These are phyloP conservation scores for Chaetomiaceae sp. DNA, from an alignment of 2,329 filamentous ascomycete species.

Conservation along the genomic window DNA sequence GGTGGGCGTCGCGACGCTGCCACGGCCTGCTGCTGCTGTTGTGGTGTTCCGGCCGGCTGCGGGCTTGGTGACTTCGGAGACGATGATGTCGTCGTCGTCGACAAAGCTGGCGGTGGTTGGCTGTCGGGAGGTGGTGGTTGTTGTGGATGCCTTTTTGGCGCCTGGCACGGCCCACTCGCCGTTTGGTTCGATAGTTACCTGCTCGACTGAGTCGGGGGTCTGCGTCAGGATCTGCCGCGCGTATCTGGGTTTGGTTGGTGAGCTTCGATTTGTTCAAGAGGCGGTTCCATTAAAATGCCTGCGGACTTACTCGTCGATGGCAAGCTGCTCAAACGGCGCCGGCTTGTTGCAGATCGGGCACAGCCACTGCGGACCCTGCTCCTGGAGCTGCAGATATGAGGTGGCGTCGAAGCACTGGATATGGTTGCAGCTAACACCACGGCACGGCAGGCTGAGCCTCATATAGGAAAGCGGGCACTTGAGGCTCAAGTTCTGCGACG, in stretches of 20 bases:
- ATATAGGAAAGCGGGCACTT: conserved; percentile 90
- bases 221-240: conserved; percentile 79
- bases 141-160: conserved; percentile 27
- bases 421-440: conserved; percentile 75
- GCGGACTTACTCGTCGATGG: conserved; percentile 72
- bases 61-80: conserved; percentile 39
- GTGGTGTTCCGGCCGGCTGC: conserved; percentile 30
- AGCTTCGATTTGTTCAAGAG: conserved; percentile 12
- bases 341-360: conserved; percentile 89
- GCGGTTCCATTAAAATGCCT: no score
- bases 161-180: conserved; percentile 63
- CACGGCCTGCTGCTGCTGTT: conserved; percentile 38
- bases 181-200: conserved; percentile 85
- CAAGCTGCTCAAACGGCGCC: conserved; percentile 74
- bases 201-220: conserved; percentile 67
- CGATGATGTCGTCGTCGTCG: conserved; percentile 48
- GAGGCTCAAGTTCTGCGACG: conserved; percentile 80
- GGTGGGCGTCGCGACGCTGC: conserved; percentile 18
- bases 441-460: conserved; percentile 73
- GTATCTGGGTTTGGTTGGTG: conserved; percentile 55
- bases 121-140: conserved; percentile 14
- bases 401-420: conserved; percentile 93
- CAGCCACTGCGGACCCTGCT: conserved; percentile 95
- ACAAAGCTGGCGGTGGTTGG: conserved; percentile 28
- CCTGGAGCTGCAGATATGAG: conserved; percentile 88